phyloP scores from a whole-genome alignment of 139 green algal genomes.

The Ulvella scutata region DNA sequence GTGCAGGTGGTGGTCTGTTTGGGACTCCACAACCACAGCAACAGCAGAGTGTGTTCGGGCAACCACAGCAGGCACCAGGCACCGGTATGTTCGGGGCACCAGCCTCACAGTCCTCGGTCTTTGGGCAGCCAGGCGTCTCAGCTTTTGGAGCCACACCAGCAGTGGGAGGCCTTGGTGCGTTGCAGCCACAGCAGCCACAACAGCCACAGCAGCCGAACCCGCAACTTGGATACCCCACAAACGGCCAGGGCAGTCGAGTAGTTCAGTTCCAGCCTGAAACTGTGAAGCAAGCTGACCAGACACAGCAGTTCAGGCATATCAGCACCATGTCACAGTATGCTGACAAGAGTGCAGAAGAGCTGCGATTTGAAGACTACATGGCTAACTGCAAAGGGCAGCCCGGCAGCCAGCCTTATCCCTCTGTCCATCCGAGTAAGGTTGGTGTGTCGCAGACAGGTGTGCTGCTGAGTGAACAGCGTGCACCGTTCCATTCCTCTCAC shows the following conservation, averaged over 20 bases:
- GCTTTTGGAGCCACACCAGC: not conserved
- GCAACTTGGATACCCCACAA: not conserved
- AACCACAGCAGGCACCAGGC: too few relatives aligned
- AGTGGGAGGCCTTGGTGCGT: not conserved
- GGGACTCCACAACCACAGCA: not conserved
- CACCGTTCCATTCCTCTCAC: too few relatives aligned
- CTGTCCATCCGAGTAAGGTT: not conserved
- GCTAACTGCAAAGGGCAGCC: not conserved
- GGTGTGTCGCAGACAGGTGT: too few relatives aligned
- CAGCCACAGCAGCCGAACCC: not conserved
- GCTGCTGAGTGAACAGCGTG: too few relatives aligned
- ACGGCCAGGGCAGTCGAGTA: not conserved
- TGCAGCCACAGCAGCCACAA: not conserved
- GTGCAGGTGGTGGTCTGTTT: not conserved
- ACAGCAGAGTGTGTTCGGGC: not conserved
- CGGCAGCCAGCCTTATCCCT: not conserved
- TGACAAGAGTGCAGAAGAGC: not conserved
- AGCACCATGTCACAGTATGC: not conserved
- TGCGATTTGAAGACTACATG: not conserved
- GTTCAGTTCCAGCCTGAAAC: not conserved
- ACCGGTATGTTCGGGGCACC: too few relatives aligned
- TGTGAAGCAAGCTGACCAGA: not conserved
- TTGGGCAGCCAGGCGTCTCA: not conserved
- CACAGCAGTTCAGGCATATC: not conserved
- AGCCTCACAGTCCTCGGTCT: not conserved